Conservation (phyloP, 257 asterid species). For the Cruciata laevipes region DNA sequence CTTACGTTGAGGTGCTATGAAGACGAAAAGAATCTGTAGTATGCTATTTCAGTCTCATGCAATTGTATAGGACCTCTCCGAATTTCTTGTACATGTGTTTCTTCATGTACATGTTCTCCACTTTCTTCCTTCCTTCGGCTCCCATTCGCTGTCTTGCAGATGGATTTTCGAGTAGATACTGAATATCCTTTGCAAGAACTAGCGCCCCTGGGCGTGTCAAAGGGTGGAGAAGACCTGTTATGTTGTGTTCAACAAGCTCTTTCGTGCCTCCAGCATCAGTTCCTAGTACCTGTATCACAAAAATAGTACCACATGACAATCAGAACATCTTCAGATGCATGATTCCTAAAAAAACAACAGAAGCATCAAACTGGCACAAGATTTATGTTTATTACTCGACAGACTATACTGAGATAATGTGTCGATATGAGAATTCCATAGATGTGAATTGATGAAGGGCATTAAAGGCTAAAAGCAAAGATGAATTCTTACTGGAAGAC, state of each 20-base stretch:
- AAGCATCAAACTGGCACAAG: background rate
- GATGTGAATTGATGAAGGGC: background rate
- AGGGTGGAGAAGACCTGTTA: slow-evolving; percentile 85
- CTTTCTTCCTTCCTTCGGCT: slow-evolving; percentile 67
- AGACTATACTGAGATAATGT: background rate
- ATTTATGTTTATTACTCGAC: background rate
- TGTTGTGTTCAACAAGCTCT: slow-evolving; percentile 78
- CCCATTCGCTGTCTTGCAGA: slow-evolving; percentile 72
- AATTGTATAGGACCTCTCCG: slow-evolving; percentile 76
- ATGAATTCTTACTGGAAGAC: slow-evolving; percentile 72
- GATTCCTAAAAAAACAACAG: background rate
- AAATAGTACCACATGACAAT: background rate
- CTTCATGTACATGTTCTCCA: slow-evolving; percentile 76
- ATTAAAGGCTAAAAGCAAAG: slow-evolving; percentile 13
- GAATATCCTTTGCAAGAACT: slow-evolving; percentile 57
- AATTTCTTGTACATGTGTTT: slow-evolving; percentile 85
- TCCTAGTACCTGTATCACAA: slow-evolving; percentile 67
- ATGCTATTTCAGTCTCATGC: slow-evolving; percentile 70
- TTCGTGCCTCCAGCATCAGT: slow-evolving; percentile 91
- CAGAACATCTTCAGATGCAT: background rate
- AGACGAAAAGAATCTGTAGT: slow-evolving; percentile 18
- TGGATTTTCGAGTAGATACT: slow-evolving; percentile 52
- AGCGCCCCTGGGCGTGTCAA: slow-evolving; percentile 69
- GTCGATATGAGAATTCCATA: background rate
- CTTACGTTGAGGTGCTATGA: background rate